A percentile compares a stretch with the other conserved stretches of the same genome.
phyloP scores from a whole-genome alignment of 2,329 filamentous ascomycete species.

The Pseudogymnoascus sp. region DNA sequence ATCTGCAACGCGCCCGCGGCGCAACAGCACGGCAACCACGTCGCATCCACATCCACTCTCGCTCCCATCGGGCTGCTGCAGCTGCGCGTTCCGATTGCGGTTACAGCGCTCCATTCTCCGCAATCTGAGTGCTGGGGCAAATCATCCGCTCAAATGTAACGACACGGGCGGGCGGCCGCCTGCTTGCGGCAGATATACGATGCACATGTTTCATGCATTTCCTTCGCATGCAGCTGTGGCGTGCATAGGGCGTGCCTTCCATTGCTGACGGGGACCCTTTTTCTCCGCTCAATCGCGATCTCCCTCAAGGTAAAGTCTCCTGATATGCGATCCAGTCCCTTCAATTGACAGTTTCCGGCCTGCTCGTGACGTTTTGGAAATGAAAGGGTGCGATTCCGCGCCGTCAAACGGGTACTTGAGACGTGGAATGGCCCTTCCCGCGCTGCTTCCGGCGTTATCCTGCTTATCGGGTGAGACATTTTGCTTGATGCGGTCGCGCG shows the following conservation, averaged over 20 bases:
- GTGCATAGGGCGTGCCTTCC: not conserved
- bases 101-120: not conserved
- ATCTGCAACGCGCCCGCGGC: not conserved
- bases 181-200: slow-evolving; percentile 7
- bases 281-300: not conserved
- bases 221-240: slow-evolving; percentile 7
- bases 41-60: slow-evolving; percentile 3
- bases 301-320: not conserved
- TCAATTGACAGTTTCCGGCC: not conserved
- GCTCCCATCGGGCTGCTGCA: not conserved
- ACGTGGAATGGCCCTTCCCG: slow-evolving; percentile 7
- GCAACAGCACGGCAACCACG: slow-evolving; percentile 7
- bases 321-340: not conserved
- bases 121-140: not conserved
- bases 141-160: not conserved
- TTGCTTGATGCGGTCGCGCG: not conserved
- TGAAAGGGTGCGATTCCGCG: not conserved
- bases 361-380: not conserved
- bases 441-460: slow-evolving; percentile 8
- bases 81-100: not conserved
- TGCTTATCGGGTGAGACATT: slow-evolving; percentile 5
- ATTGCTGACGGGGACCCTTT: not conserved
- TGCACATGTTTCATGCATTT: slow-evolving; percentile 9
- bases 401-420: not conserved
- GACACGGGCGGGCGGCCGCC: not conserved